A percentile compares a stretch with the other conserved stretches of the same genome.
Evolutionary conservation across 306 rosid species (phyloP).

Genomic region (Abrus precatorius): DNA sequence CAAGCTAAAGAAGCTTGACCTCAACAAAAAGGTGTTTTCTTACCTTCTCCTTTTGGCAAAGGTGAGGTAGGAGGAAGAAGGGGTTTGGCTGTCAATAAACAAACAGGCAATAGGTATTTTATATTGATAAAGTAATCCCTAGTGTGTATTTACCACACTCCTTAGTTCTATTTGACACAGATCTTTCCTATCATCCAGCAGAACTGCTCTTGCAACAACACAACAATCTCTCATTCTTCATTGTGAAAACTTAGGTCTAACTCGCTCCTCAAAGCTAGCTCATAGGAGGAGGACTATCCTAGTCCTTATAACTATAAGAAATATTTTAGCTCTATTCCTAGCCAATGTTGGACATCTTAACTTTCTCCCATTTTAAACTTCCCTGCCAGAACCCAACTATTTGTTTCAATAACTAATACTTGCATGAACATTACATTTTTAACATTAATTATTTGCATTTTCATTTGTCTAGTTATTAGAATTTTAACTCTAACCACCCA

Average conservation of each 20-base stretch:
- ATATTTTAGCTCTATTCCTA: too few relatives aligned
- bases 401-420: slow-evolving; percentile 14
- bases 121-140: slow-evolving; percentile 7
- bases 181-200: slow-evolving; percentile 3
- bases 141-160: slow-evolving; percentile 9
- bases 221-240: background rate
- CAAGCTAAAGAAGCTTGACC: slow-evolving; percentile 31
- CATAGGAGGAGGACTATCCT: too few relatives aligned
- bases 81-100: slow-evolving; percentile 20
- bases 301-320: too few relatives aligned
- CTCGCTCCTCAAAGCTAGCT: too few relatives aligned
- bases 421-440: background rate
- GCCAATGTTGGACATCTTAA: too few relatives aligned
- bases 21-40: background rate
- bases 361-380: background rate
- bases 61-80: background rate
- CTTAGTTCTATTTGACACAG: background rate
- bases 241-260: too few relatives aligned
- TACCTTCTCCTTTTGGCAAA: background rate
- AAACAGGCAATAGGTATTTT: slow-evolving; percentile 10
- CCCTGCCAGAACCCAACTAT: background rate
- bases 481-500: background rate
- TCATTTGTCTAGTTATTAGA: background rate
- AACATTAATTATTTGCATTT: slow-evolving; percentile 13
- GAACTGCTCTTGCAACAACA: slow-evolving; percentile 3